Percentiles rank a stretch among this genome's conserved stretches.
Conservation (phyloP, 805 yeast species). For the Pichia manshurica region DNA sequence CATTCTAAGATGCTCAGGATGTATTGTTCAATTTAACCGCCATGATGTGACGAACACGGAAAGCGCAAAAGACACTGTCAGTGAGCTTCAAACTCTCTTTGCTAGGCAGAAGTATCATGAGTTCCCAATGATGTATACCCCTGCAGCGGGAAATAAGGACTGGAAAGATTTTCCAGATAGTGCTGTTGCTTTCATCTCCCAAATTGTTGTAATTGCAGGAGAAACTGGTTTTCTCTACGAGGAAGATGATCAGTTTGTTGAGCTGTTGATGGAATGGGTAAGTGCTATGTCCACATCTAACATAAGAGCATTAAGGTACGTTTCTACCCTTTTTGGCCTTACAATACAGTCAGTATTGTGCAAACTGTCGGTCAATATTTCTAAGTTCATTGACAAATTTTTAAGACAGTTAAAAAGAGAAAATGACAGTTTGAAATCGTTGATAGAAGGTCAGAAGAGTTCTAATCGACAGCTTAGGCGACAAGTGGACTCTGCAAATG, state of each 20-base stretch:
- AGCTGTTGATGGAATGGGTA: slow-evolving; percentile 66
- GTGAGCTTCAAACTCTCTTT: slow-evolving; percentile 62
- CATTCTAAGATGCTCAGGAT: slow-evolving; percentile 65
- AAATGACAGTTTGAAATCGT: slow-evolving; percentile 12
- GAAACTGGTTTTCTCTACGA: slow-evolving; percentile 56
- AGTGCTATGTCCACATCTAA: slow-evolving; percentile 64
- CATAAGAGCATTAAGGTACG: slow-evolving; percentile 64
- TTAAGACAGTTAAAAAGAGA: slow-evolving; percentile 39
- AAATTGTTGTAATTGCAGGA: slow-evolving; percentile 46
- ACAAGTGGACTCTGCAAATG: slow-evolving; percentile 31
- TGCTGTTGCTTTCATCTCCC: slow-evolving; percentile 49
- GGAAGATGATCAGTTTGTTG: slow-evolving; percentile 40
- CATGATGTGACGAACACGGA: slow-evolving; percentile 58
- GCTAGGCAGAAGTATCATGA: slow-evolving; percentile 59
- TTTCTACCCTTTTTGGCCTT: slow-evolving; percentile 55
- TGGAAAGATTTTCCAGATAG: slow-evolving; percentile 49
- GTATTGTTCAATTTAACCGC: slow-evolving; percentile 55
- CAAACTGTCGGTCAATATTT: slow-evolving; percentile 36
- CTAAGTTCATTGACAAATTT: slow-evolving; percentile 35
- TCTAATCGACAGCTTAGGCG: slow-evolving; percentile 27
- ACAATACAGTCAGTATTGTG: slow-evolving; percentile 58
- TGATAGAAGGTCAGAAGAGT: slow-evolving; percentile 14
- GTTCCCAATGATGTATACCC: slow-evolving; percentile 44
- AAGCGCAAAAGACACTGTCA: slow-evolving; percentile 66
- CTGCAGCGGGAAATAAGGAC: slow-evolving; percentile 34